These are phyloP conservation scores for Aspergillus sp. DNA, from an alignment of 2,329 filamentous ascomycete species.

Conservation along the genomic window DNA sequence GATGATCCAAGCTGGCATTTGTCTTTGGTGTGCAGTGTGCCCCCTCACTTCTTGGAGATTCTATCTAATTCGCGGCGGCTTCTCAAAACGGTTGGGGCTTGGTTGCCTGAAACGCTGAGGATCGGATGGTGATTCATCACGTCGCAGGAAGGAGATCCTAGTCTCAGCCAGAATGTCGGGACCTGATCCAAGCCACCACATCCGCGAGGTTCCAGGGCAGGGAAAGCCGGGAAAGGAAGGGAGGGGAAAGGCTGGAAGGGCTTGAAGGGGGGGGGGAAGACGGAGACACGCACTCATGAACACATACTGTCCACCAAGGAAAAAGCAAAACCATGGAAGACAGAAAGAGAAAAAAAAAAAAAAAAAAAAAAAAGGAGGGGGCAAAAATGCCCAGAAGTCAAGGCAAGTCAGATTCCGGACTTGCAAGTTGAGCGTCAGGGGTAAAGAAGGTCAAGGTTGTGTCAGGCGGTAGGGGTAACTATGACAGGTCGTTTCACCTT, in stretches of 20 bases:
- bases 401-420: too few relatives aligned
- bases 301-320: too few relatives aligned
- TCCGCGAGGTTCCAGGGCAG: constrained; percentile 10
- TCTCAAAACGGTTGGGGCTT: constrained; percentile 7
- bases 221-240: not conserved
- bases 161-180: constrained; percentile 22
- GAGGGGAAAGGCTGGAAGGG: not conserved
- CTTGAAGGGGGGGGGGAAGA: not conserved
- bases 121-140: constrained; percentile 18
- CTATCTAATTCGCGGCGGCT: not conserved
- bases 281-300: not conserved
- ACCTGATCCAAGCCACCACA: constrained; percentile 16
- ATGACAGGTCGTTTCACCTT: constrained; percentile 23
- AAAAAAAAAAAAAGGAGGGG: not conserved
- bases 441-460: not conserved
- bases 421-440: not conserved
- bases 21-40: not conserved
- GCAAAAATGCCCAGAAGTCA: not conserved
- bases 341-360: not conserved
- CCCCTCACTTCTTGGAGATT: not conserved
- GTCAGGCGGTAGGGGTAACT: constrained; percentile 5
- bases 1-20: constrained; percentile 2
- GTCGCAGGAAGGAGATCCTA: constrained; percentile 19
- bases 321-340: too few relatives aligned
- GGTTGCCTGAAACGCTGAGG: constrained; percentile 10